Evolutionary conservation across 805 yeast genomes (phyloP).

Genomic region (Groenewaldozyma salmanticensis): DNA sequence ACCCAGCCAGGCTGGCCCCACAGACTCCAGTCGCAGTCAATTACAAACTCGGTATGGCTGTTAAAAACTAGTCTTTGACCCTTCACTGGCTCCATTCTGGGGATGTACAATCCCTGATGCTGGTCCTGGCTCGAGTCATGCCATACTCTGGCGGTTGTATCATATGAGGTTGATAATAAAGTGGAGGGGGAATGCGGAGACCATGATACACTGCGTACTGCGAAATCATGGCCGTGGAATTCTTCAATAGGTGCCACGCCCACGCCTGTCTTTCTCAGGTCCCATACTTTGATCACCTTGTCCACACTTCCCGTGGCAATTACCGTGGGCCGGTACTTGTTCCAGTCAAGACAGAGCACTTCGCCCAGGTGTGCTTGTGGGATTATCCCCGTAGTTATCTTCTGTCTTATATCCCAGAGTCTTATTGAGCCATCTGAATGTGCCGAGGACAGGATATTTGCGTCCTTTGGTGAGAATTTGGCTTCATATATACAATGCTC

Average conservation of each 20-base stretch:
- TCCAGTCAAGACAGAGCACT: conserved; percentile 75
- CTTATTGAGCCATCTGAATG: conserved; percentile 67
- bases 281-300: conserved; percentile 78
- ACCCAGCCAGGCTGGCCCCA: conserved; percentile 98
- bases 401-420: conserved; percentile 68
- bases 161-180: conserved; percentile 72
- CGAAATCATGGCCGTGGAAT: conserved; percentile 78
- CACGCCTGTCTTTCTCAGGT: conserved; percentile 57
- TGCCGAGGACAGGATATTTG: conserved; percentile 56
- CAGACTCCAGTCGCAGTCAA: conserved; percentile 89
- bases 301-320: conserved; percentile 92
- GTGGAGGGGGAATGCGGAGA: conserved; percentile 75
- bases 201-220: conserved; percentile 77
- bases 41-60: conserved; percentile 77
- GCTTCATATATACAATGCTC: conserved; percentile 70
- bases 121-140: too few relatives aligned
- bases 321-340: conserved; percentile 71
- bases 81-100: conserved; percentile 29
- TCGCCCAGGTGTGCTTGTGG: conserved; percentile 67
- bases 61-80: conserved; percentile 67
- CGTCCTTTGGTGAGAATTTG: conserved; percentile 75
- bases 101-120: conserved; percentile 33
- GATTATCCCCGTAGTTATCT: too few relatives aligned
- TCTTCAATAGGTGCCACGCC: conserved; percentile 78
- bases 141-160: conserved; percentile 90